Evolutionary conservation across 495 filamentous ascomycete genomes (phyloP), one percentile per base, ranked within the genome.

Genomic region (Aspergillus leporis): DNA sequence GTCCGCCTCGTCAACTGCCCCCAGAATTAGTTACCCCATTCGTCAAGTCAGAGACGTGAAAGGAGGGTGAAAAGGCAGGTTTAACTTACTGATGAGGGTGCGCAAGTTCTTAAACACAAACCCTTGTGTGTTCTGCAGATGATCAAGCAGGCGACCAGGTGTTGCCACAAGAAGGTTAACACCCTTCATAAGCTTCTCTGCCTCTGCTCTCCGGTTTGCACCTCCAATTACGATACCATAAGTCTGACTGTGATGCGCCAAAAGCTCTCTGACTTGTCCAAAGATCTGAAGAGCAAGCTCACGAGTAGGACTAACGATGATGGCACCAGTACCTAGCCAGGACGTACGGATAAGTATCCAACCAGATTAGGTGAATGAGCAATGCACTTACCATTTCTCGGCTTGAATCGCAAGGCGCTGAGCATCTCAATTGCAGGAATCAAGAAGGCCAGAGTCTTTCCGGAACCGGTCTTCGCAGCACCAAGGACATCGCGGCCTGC

Each of bases 401-500:
- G 87, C 71, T 95, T 96, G 81, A 96, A 98, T 52, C 88, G 85
- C 65, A 98, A 78, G 0, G 92, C 89, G 69, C 85, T 86, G 40
- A 98, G 83, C 90, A 98, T 96, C 77, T 98, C 94, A 21, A 98
- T 81, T 0, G 91, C 92, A 23, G 94, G 94, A 36, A 98, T 96
- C 64, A 98, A 77, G 75, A 98, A 98, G 18, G 93, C 87, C 47
- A 98, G 73, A 1, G 94, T 98, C 80, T 98, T 98, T 66, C 94
- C 94, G 16, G 90, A 93, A 9, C 94, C 94, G 0, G 94, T 98
- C 80, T 98, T 98, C 38, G 94, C 94, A 28, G 94, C 94, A 62
- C 95, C 94, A 28, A 98, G 84, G 28, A 98, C 92, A 77, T 98
- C 94, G 68, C 88, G 86, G 28, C 94, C 94, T 40, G 92, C 91